Conservation (phyloP, 768 basidiomycete genomes). For the Gloeostereum incarnatum region DNA sequence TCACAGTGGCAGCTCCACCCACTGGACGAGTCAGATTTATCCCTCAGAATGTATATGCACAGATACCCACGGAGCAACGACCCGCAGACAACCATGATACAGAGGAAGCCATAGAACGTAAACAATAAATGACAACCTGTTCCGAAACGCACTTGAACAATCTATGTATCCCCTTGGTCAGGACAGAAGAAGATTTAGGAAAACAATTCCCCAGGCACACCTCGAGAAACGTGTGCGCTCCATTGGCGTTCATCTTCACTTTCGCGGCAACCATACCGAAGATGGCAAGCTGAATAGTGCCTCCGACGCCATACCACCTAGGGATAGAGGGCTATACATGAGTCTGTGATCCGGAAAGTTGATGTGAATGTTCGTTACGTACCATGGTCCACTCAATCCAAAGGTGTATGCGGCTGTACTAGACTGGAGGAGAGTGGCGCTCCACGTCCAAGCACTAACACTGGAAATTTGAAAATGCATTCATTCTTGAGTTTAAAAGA, state of each 20-base stretch:
- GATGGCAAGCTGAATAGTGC: constrained; percentile 42
- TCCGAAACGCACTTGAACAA: constrained; percentile 40
- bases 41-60: neutral
- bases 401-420: constrained; percentile 43
- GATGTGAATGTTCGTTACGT: neutral
- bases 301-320: constrained; percentile 44
- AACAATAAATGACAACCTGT: constrained; percentile 37
- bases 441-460: constrained; percentile 51
- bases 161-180: constrained; percentile 15
- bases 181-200: neutral
- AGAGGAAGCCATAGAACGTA: constrained; percentile 42
- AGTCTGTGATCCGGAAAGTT: neutral
- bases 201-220: constrained; percentile 12
- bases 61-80: constrained; percentile 33
- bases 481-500: neutral
- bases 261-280: constrained; percentile 46
- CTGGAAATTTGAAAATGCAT: constrained; percentile 13
- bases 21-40: constrained; percentile 13
- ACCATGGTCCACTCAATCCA: constrained; percentile 43
- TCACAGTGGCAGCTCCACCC: constrained; percentile 36
- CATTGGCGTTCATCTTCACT: constrained; percentile 51
- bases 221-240: constrained; percentile 49
- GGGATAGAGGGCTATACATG: neutral
- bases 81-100: constrained; percentile 40
- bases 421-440: constrained; percentile 44